A percentile compares a stretch with the other conserved stretches of the same genome.
These are phyloP conservation scores for Gynostemma pentaphyllum DNA, from an alignment of 306 rosid species.

Conservation along the genomic window DNA sequence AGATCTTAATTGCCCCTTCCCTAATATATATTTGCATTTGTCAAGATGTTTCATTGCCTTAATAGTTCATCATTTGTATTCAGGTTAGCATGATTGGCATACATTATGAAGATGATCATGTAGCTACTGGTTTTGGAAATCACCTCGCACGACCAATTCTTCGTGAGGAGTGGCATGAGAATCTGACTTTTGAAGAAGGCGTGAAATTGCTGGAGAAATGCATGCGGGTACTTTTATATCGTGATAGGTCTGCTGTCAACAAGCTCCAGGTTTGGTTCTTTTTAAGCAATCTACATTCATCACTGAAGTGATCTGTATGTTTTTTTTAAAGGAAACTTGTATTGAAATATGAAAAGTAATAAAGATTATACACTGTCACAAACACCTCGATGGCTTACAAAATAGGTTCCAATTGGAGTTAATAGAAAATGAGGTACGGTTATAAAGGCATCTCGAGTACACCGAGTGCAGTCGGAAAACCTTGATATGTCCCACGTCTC, in stretches of 20 bases:
- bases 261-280: slow-evolving; percentile 61
- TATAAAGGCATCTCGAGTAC: too few relatives aligned
- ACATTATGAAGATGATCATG: slow-evolving; percentile 76
- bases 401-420: too few relatives aligned
- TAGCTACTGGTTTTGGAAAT: slow-evolving; percentile 93
- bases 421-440: too few relatives aligned
- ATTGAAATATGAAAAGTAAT: too few relatives aligned
- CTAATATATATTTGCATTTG: not conserved
- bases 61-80: slow-evolving; percentile 3
- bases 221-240: slow-evolving; percentile 92
- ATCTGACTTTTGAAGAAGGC: slow-evolving; percentile 81
- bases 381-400: too few relatives aligned
- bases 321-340: too few relatives aligned
- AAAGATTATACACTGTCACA: too few relatives aligned
- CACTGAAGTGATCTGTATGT: too few relatives aligned
- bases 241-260: slow-evolving; percentile 84
- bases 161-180: slow-evolving; percentile 91
- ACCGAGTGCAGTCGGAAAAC: too few relatives aligned
- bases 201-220: slow-evolving; percentile 89
- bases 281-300: not conserved
- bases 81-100: slow-evolving; percentile 95
- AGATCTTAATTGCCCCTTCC: slow-evolving; percentile 10
- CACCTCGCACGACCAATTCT: slow-evolving; percentile 96
- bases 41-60: slow-evolving; percentile 7
- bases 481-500: too few relatives aligned